Percentiles rank a stretch among this genome's conserved stretches.
These are phyloP conservation scores for Penicillium hordei DNA, from an alignment of 2,329 filamentous ascomycete species.

Conservation along the genomic window DNA sequence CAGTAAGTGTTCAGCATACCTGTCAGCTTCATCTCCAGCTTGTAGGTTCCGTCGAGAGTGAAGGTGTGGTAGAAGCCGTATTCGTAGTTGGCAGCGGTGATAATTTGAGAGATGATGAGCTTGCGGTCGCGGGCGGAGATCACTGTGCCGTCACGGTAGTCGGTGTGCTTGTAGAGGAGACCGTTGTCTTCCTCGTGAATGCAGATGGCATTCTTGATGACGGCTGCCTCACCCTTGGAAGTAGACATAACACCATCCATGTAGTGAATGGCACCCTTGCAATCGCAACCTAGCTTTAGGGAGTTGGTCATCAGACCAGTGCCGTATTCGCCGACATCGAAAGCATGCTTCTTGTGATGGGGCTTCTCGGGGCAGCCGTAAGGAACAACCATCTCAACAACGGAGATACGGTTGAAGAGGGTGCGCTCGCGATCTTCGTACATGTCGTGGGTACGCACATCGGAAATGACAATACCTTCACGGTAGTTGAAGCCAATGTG, in stretches of 20 bases:
- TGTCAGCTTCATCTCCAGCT: constrained; percentile 84
- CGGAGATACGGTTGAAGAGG: constrained; percentile 32
- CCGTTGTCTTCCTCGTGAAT: constrained; percentile 35
- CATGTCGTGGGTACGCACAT: constrained; percentile 36
- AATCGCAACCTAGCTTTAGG: constrained; percentile 31
- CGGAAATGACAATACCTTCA: constrained; percentile 58
- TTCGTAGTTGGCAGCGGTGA: constrained; percentile 93
- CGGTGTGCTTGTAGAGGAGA: constrained; percentile 68
- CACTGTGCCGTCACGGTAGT: constrained; percentile 82
- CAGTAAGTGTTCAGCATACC: constrained; percentile 89
- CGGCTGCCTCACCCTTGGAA: constrained; percentile 24
- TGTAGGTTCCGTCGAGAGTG: constrained; percentile 84
- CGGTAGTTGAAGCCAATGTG: constrained; percentile 52
- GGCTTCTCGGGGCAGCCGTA: constrained; percentile 29
- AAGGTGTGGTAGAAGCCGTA: constrained; percentile 84
- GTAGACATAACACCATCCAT: constrained; percentile 29
- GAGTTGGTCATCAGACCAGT: constrained; percentile 32
- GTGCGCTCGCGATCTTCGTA: constrained; percentile 32
- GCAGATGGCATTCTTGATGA: constrained; percentile 30
- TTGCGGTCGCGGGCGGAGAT: constrained; percentile 83
- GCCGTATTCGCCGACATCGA: constrained; percentile 31
- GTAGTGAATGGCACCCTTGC: constrained; percentile 33
- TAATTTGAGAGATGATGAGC: constrained; percentile 83
- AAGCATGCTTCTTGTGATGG: constrained; percentile 33
- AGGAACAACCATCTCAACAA: constrained; percentile 32